Base-by-base conservation (phyloP, 805 yeast genomes). In the Candida orba region DNA sequence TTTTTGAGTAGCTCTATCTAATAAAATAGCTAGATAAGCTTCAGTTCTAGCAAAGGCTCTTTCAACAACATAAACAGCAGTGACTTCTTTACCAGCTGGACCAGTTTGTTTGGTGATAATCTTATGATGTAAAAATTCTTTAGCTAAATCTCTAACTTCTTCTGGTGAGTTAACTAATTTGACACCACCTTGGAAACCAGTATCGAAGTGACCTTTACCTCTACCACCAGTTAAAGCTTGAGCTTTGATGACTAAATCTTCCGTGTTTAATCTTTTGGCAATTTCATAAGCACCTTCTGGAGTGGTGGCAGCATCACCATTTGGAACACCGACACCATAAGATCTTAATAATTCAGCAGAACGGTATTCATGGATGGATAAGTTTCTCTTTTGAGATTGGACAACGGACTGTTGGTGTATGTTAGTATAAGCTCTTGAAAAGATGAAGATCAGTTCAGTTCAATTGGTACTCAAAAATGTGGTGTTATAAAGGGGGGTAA, bases 141-240 rank as follows among this genome's bases (percentile, higher is more conserved):
- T 76, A 46, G 98, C 93, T 60, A 86, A 75, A 63, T 83, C 84
- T 66, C 73, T 75, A 47, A 95, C 96, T 72, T 91, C 90, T 61
- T 83, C 84, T 36, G 96, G 81, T 45, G 90, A 73, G 46, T 81
- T 73, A 56, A 87, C 86, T 68, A 93, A 75, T 71, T 88, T 84
- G 60, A 93, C 96, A 74, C 99, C 99, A 41, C 97, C 95, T 72
- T 91, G 81, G 64, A 87, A 79, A 42, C 99, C 99, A 58, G 81
- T 81, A 71, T 90, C 96, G 54, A 93, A 90, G 68, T 87, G 90
- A 52, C 99, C 99, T 69, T 93, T 93, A 71, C 99, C 99, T 71
- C 99, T 83, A 63, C 99, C 99, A 71, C 99, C 99, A 47, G 99
- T 90, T 61, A 93, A 77, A 39, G 96, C 97, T 73, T 93, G 99